Percentiles rank a stretch among this genome's conserved stretches.
phyloP scores from a whole-genome alignment of 2,329 filamentous ascomycete genomes.

The Pseudocercospora pini-densiflorae region DNA sequence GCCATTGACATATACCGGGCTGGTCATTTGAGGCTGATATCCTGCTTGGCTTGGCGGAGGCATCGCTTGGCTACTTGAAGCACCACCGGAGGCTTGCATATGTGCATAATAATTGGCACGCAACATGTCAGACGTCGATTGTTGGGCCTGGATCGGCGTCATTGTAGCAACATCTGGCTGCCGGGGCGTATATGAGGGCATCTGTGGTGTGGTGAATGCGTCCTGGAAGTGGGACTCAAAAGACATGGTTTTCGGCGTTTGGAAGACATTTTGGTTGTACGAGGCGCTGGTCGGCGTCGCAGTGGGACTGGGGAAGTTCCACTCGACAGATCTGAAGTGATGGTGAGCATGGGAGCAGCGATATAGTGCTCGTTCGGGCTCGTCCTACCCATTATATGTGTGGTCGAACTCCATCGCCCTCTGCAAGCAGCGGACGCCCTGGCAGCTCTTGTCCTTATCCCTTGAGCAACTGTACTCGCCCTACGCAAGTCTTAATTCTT shows the following conservation, averaged over 20 bases:
- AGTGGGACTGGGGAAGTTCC: slow-evolving; percentile 56
- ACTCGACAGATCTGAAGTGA: slow-evolving; percentile 47
- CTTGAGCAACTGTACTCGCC: slow-evolving; percentile 16
- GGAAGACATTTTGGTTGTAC: slow-evolving; percentile 44
- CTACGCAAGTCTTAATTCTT: background rate
- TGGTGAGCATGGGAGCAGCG: slow-evolving; percentile 20
- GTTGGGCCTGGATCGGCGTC: slow-evolving; percentile 34
- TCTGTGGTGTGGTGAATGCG: slow-evolving; percentile 55
- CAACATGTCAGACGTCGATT: slow-evolving; percentile 33
- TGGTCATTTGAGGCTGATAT: slow-evolving; percentile 21
- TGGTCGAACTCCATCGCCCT: slow-evolving; percentile 30
- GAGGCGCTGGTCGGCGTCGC: slow-evolving; percentile 52
- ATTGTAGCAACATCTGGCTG: slow-evolving; percentile 34
- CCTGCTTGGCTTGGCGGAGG: slow-evolving; percentile 23
- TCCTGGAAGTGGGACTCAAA: slow-evolving; percentile 54
- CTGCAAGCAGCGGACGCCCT: slow-evolving; percentile 12
- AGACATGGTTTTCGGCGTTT: slow-evolving; percentile 51
- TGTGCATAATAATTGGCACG: slow-evolving; percentile 35
- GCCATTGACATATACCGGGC: slow-evolving; percentile 25
- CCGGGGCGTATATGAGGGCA: slow-evolving; percentile 45
- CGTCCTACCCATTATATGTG: slow-evolving; percentile 29
- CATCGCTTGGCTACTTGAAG: slow-evolving; percentile 20
- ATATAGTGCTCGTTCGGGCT: slow-evolving; percentile 13
- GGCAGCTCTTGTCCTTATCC: slow-evolving; percentile 21
- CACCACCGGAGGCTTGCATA: slow-evolving; percentile 26